phyloP scores from a whole-genome alignment of 306 rosid species.

The Pyrus bretschneideri region DNA sequence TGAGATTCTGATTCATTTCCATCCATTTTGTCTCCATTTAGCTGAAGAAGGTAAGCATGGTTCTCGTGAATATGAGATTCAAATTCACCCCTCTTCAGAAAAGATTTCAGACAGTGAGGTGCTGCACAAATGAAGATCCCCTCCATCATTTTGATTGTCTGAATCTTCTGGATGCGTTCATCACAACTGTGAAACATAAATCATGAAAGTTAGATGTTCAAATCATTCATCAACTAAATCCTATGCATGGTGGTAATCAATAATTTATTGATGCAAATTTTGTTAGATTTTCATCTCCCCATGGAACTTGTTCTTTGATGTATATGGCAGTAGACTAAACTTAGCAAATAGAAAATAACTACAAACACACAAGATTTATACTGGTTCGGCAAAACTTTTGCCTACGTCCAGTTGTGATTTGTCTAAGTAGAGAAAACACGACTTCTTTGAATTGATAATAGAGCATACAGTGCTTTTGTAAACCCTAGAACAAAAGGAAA shows the following conservation, averaged over 20 bases:
- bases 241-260: background rate
- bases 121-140: slow-evolving; percentile 96
- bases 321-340: too few species aligned
- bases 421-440: too few species aligned
- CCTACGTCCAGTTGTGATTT: too few species aligned
- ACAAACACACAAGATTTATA: too few species aligned
- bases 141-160: slow-evolving; percentile 95
- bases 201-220: slow-evolving; percentile 12
- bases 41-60: slow-evolving; percentile 67
- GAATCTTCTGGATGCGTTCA: slow-evolving; percentile 96
- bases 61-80: slow-evolving; percentile 82
- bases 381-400: too few species aligned
- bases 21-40: slow-evolving; percentile 74
- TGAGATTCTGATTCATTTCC: slow-evolving; percentile 81
- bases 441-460: too few species aligned
- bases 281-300: too few species aligned
- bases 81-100: slow-evolving; percentile 69
- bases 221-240: slow-evolving; percentile 5
- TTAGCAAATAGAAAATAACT: too few species aligned
- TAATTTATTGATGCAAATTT: background rate
- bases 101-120: slow-evolving; percentile 94
- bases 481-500: too few species aligned
- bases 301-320: too few species aligned
- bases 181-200: slow-evolving; percentile 65
- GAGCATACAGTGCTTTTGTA: too few species aligned